Evolutionary conservation across 2,329 filamentous ascomycete species (phyloP), one percentile per base, ranked within the genome.

Genomic region (Alternaria sp.): DNA sequence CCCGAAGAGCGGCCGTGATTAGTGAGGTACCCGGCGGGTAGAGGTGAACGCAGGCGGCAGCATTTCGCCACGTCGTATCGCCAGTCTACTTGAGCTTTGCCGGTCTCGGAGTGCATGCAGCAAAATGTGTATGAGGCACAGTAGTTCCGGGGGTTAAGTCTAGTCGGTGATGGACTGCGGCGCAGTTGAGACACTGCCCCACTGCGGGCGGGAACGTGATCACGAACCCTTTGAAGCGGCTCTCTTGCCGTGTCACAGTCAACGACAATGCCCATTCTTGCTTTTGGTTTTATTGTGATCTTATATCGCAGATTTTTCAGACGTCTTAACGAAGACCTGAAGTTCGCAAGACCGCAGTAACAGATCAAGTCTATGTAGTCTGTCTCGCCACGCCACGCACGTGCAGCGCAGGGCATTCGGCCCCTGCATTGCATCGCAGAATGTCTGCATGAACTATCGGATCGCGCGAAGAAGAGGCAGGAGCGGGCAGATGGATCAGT

Each of bases 141-240:
- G 32, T 25, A 25, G 15, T 25, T 11, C 49, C 49, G 49, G 9
- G 6, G 30, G 36, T 36, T 1, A 3, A 57, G 21, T 23, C n/a
- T 40, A 47, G 54, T 50, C 6, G 17, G 12, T 11, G 26, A 43
- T 36, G 44, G 8, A 57, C 6, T 57, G 54, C 54, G 54, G 54
- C 54, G 54, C 28, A 21, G 54, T 26, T 47, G 17, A 46, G 54
- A 50, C 44, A 57, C 49, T 19, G 43, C 54, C 54, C 44, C 44
- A 57, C 54, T 2, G 11, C 49, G 17, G 49, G 25, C 49, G 30
- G 17, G 47, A 21, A 32, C 26, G 15, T 1, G 9, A 30, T 21
- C 17, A 21, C 19, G 26, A 25, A 25, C 23, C 23, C 23, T 25
- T 25, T 25, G 23, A 32, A 17, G 26, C 26, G 7, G n/a, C 26